Evolutionary conservation across 805 yeast genomes (phyloP).

Genomic region (Lipomyces mesembrius): DNA sequence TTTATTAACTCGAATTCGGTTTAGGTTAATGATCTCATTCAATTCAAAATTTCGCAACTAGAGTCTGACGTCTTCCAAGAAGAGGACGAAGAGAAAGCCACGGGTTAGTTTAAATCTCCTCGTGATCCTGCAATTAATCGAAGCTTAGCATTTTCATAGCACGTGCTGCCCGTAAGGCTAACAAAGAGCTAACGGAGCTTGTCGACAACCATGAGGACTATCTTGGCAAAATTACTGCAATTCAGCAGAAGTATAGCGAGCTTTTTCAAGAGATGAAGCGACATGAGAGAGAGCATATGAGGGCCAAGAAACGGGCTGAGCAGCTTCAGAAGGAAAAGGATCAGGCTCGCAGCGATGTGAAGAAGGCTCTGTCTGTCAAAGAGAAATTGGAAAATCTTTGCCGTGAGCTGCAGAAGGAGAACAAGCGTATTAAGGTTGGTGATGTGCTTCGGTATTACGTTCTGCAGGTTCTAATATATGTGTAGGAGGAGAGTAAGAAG

Average conservation of each 20-base stretch:
- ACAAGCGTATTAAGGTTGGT: slow-evolving; percentile 26
- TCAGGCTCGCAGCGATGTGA: slow-evolving; percentile 13
- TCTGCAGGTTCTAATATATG: neutral
- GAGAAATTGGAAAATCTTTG: slow-evolving; percentile 30
- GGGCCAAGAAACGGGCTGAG: slow-evolving; percentile 27
- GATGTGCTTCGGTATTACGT: neutral
- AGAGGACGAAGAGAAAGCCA: slow-evolving; percentile 12
- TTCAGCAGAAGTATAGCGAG: slow-evolving; percentile 33
- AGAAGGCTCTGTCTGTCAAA: slow-evolving; percentile 19
- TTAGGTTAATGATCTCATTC: slow-evolving; percentile 1
- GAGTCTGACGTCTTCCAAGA: slow-evolving; percentile 1
- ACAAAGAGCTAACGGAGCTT: slow-evolving; percentile 17
- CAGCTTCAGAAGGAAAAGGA: slow-evolving; percentile 22
- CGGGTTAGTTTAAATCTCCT: slow-evolving; percentile 3
- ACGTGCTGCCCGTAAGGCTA: slow-evolving; percentile 10
- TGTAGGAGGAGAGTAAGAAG: slow-evolving; percentile 23
- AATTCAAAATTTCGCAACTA: slow-evolving; percentile 1
- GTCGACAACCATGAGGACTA: slow-evolving; percentile 24
- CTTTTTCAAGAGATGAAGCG: slow-evolving; percentile 34
- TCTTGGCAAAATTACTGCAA: slow-evolving; percentile 28
- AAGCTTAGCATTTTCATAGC: neutral
- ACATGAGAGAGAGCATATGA: slow-evolving; percentile 31
- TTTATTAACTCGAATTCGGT: neutral
- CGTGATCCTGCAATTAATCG: neutral
- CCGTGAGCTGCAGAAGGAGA: slow-evolving; percentile 33